Evolutionary conservation across 2,329 filamentous ascomycete species (phyloP).

Genomic region (Ophiostoma sp.): DNA sequence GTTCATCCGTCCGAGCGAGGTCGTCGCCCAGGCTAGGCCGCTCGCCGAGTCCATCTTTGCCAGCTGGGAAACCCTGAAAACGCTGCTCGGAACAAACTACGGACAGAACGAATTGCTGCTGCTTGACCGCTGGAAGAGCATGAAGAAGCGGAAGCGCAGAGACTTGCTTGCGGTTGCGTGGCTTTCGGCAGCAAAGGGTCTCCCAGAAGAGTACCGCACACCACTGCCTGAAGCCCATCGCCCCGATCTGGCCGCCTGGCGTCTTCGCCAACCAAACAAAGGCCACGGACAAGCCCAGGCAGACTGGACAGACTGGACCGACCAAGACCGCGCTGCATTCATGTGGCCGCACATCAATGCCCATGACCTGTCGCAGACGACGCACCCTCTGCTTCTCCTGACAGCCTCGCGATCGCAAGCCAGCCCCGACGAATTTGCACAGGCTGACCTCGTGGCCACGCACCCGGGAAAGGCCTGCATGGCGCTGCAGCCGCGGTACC

Average conservation of each 20-base stretch:
- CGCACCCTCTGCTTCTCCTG: not conserved
- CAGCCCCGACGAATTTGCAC: not conserved
- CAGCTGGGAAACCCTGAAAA: not conserved
- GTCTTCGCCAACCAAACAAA: not conserved
- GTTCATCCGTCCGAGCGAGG: slow-evolving; percentile 1
- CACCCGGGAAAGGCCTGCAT: not conserved
- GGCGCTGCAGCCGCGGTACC: not conserved
- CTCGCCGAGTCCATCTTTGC: not conserved
- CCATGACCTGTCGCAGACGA: not conserved
- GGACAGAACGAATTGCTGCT: not conserved
- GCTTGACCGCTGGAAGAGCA: not conserved
- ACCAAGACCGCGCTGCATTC: not conserved
- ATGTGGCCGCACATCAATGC: not conserved
- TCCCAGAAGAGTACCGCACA: not conserved
- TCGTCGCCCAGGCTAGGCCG: not conserved
- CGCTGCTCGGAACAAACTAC: not conserved
- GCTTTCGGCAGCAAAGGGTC: not conserved
- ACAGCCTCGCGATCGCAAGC: not conserved
- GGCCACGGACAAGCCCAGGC: not conserved
- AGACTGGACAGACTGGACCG: not conserved
- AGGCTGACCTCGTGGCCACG: not conserved
- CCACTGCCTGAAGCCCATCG: not conserved
- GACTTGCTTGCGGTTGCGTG: not conserved
- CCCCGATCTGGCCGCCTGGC: not conserved
- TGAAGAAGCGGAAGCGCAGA: slow-evolving; percentile 1